Evolutionary conservation across 768 basidiomycete species (phyloP).

Genomic region (Boletellus sp.): DNA sequence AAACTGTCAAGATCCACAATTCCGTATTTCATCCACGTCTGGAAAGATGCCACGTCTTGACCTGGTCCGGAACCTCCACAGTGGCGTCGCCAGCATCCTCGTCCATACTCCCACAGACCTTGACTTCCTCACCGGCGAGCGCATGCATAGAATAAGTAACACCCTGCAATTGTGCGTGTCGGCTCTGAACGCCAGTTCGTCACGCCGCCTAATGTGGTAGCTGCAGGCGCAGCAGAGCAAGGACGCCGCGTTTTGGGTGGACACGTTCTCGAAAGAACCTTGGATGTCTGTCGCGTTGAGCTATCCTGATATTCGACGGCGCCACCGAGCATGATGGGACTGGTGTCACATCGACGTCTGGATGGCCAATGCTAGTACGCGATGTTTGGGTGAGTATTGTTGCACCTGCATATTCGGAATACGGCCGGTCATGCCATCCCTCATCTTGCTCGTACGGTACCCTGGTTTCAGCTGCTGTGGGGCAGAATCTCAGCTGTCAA

Average conservation of each 20-base stretch:
- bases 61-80: slow-evolving; percentile 3
- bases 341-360: slow-evolving; percentile 12
- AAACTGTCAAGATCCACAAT: slow-evolving; percentile 1
- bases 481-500: too few relatives aligned
- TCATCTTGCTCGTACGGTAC: not conserved
- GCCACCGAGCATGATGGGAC: slow-evolving; percentile 1
- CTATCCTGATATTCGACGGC: slow-evolving; percentile 4
- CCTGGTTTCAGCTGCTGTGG: too few relatives aligned
- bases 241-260: slow-evolving; percentile 1
- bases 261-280: slow-evolving; percentile 12
- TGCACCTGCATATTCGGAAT: not conserved
- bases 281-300: slow-evolving; percentile 18
- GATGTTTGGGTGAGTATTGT: not conserved
- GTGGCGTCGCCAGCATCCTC: not conserved
- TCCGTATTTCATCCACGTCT: not conserved
- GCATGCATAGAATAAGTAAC: not conserved
- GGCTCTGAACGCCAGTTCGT: slow-evolving; percentile 11
- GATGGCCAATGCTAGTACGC: not conserved
- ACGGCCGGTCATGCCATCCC: not conserved
- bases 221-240: slow-evolving; percentile 4
- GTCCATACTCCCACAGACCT: slow-evolving; percentile 9
- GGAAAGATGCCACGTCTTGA: slow-evolving; percentile 7
- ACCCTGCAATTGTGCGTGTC: slow-evolving; percentile 2
- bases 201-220: slow-evolving; percentile 14
- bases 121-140: slow-evolving; percentile 14